Conservation (phyloP, 495 filamentous ascomycete species). For the Xylaria flabelliformis region DNA sequence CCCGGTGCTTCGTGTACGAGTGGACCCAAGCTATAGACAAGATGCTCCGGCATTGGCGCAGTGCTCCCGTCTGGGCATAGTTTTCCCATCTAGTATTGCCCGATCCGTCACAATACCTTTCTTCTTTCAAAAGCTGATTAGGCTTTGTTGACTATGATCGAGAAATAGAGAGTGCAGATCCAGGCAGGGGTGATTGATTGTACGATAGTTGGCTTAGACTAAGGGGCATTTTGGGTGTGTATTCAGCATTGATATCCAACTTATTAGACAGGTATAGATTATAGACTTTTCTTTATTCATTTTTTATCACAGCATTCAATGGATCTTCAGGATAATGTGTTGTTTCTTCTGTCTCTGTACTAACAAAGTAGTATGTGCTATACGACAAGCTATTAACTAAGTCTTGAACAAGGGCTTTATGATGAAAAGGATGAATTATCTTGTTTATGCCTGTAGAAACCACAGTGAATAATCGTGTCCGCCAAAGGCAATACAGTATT, state of each 20-base stretch:
- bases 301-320: background rate
- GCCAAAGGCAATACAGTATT: background rate
- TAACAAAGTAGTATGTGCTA: background rate
- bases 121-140: background rate
- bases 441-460: background rate
- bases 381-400: background rate
- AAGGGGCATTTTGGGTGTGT: background rate
- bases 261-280: conserved; percentile 2
- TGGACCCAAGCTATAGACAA: conserved; percentile 70
- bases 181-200: background rate
- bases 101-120: background rate
- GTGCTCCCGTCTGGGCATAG: conserved; percentile 59
- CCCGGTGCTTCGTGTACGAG: conserved; percentile 67
- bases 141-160: background rate
- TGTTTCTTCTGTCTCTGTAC: background rate
- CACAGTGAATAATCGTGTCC: background rate
- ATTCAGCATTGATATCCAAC: background rate
- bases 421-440: background rate
- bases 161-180: background rate
- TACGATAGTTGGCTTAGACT: conserved; percentile 4
- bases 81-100: no score
- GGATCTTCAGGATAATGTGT: background rate
- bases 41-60: conserved; percentile 74
- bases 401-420: conserved; percentile 8
- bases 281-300: background rate